phyloP scores from a whole-genome alignment of 2,329 filamentous ascomycete genomes.

The Alternaria sp. region DNA sequence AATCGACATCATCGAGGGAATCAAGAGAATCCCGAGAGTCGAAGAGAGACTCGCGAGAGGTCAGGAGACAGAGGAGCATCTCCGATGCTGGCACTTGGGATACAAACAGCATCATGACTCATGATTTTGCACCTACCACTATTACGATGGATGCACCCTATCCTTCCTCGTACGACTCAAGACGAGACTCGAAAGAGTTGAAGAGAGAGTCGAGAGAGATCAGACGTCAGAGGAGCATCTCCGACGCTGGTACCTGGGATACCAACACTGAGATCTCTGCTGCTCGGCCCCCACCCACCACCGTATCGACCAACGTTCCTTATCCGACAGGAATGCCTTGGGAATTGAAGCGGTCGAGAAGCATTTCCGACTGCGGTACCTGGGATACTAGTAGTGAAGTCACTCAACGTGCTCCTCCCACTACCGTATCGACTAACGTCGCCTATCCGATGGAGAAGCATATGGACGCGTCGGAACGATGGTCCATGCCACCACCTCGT shows the following conservation, averaged over 20 bases:
- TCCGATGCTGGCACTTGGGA: constrained; percentile 39
- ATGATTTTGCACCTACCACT: constrained; percentile 23
- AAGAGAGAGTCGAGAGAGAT: constrained; percentile 17
- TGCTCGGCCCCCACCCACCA: constrained; percentile 11
- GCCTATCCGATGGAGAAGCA: constrained; percentile 2
- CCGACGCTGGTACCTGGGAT: constrained; percentile 18
- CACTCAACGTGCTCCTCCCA: constrained; percentile 12
- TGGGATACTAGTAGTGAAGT: constrained; percentile 19
- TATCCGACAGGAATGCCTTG: constrained; percentile 8
- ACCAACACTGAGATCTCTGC: constrained; percentile 12
- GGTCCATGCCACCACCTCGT: constrained; percentile 5
- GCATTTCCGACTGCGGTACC: constrained; percentile 12
- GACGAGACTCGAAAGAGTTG: constrained; percentile 18
- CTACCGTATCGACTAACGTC: constrained; percentile 15
- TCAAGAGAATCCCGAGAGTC: constrained; percentile 16
- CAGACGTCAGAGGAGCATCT: constrained; percentile 12
- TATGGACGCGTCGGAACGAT: constrained; percentile 1
- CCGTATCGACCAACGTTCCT: constrained; percentile 17
- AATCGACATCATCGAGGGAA: constrained; percentile 17
- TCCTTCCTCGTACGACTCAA: constrained; percentile 7
- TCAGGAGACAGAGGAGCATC: constrained; percentile 21
- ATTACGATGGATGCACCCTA: constrained; percentile 22
- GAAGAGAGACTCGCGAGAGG: constrained; percentile 15
- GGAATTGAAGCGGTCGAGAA: constrained; percentile 10
- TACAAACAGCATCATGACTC: constrained; percentile 32